Percentiles rank a stretch among this genome's conserved stretches.
These are phyloP conservation scores for Lyophyllum shimeji DNA, from an alignment of 768 basidiomycete genomes.

Conservation along the genomic window DNA sequence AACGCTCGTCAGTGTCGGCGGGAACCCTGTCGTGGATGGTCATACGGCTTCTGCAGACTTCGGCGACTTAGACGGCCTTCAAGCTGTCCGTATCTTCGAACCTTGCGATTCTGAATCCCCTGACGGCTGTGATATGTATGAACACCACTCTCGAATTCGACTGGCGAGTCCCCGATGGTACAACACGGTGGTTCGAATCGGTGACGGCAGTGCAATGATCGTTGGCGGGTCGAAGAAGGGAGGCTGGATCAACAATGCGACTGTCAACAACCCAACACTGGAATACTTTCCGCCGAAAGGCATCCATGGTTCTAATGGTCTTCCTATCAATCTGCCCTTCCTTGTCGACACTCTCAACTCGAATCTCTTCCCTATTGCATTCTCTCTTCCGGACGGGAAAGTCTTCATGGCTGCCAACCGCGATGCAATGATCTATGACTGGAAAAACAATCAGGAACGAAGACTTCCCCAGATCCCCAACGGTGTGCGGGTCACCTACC, in stretches of 20 bases:
- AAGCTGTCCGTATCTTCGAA: constrained; percentile 69
- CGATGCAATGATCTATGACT: constrained; percentile 80
- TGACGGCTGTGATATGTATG: constrained; percentile 59
- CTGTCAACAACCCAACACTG: constrained; percentile 77
- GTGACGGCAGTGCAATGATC: constrained; percentile 82
- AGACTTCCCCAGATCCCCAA: constrained; percentile 71
- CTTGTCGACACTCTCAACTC: constrained; percentile 71
- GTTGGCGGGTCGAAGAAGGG: constrained; percentile 80
- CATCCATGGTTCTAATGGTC: constrained; percentile 63
- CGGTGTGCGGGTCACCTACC: constrained; percentile 79
- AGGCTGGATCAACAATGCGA: constrained; percentile 84
- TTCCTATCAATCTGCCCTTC: constrained; percentile 64
- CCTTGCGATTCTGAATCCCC: constrained; percentile 56
- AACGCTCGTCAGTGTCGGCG: constrained; percentile 76
- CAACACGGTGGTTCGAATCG: constrained; percentile 64
- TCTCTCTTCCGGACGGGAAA: constrained; percentile 65
- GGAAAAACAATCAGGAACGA: constrained; percentile 60
- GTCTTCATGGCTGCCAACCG: constrained; percentile 78
- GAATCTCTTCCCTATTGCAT: constrained; percentile 82
- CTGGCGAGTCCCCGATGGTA: constrained; percentile 86
- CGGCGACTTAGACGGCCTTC: constrained; percentile 72
- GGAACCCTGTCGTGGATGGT: constrained; percentile 72
- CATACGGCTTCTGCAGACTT: constrained; percentile 71
- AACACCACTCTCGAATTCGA: constrained; percentile 60
- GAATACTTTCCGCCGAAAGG: constrained; percentile 84